Evolutionary conservation across 371 early-diverging fungal genomes (phyloP).

Genomic region (Amoeboradix gromovi): DNA sequence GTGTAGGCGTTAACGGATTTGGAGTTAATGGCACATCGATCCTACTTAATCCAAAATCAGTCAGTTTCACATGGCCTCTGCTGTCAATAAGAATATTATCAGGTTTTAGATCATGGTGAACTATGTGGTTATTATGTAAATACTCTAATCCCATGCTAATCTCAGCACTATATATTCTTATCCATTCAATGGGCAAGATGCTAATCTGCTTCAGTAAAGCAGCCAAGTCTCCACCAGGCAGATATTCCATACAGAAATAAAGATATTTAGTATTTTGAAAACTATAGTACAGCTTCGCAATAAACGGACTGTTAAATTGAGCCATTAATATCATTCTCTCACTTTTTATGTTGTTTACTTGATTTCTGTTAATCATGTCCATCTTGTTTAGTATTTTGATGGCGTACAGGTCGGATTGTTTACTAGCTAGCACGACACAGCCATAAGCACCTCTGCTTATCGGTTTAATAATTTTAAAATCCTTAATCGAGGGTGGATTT

Average conservation of each 20-base stretch:
- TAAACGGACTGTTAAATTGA: slow-evolving; percentile 62
- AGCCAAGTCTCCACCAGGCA: slow-evolving; percentile 85
- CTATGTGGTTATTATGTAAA: slow-evolving; percentile 46
- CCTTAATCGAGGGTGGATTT: slow-evolving; percentile 40
- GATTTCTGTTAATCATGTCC: slow-evolving; percentile 72
- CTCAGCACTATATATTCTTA: slow-evolving; percentile 69
- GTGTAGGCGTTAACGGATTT: slow-evolving; percentile 1
- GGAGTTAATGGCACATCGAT: slow-evolving; percentile 10
- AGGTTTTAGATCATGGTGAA: slow-evolving; percentile 65
- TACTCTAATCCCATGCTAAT: slow-evolving; percentile 71
- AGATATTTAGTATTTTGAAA: slow-evolving; percentile 72
- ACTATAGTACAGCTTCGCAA: slow-evolving; percentile 64
- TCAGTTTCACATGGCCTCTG: slow-evolving; percentile 66
- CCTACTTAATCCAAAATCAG: slow-evolving; percentile 74
- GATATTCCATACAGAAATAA: slow-evolving; percentile 77
- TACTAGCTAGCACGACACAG: slow-evolving; percentile 54
- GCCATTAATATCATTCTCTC: slow-evolving; percentile 54
- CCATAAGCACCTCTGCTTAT: slow-evolving; percentile 76
- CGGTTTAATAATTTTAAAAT: slow-evolving; percentile 67
- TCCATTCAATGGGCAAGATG: slow-evolving; percentile 57
- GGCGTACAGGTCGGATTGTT: slow-evolving; percentile 47
- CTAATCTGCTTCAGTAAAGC: slow-evolving; percentile 59
- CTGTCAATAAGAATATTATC: slow-evolving; percentile 67
- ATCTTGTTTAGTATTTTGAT: slow-evolving; percentile 62
- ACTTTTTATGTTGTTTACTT: slow-evolving; percentile 59